phyloP scores from a whole-genome alignment of 2,329 filamentous ascomycete species.

The Curvularia spicifera region DNA sequence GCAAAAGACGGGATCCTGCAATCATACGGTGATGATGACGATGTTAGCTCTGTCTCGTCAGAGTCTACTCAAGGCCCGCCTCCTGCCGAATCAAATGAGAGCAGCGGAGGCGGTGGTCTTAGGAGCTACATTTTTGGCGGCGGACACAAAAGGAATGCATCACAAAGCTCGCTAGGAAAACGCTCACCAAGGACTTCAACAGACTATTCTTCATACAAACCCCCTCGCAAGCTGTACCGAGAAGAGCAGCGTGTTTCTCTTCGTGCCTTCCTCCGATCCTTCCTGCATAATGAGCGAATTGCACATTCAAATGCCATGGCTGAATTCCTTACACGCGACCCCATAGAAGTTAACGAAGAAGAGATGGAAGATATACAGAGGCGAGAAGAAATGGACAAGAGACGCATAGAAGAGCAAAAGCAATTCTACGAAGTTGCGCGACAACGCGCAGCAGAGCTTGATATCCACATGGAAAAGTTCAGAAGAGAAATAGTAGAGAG shows the following conservation, averaged over 20 bases:
- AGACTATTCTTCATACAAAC: conserved; percentile 40
- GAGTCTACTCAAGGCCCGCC: conserved; percentile 69
- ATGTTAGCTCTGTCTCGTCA: conserved; percentile 81
- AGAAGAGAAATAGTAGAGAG: conserved; percentile 70
- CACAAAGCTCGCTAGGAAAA: conserved; percentile 47
- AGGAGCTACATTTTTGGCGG: conserved; percentile 53
- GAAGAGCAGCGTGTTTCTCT: conserved; percentile 92
- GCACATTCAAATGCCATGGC: conserved; percentile 82
- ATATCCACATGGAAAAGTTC: conserved; percentile 95
- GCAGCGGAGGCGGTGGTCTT: conserved; percentile 50
- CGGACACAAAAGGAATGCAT: conserved; percentile 51
- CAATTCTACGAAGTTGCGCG: conserved; percentile 95
- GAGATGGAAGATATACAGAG: conserved; percentile 81
- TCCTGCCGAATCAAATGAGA: conserved; percentile 44
- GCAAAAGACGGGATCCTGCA: conserved; percentile 73
- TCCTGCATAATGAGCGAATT: conserved; percentile 83
- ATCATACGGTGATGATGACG: conserved; percentile 66
- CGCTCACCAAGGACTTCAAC: conserved; percentile 44
- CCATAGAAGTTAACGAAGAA: conserved; percentile 77
- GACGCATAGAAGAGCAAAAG: conserved; percentile 88
- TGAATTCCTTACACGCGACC: conserved; percentile 79
- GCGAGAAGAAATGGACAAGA: conserved; percentile 83
- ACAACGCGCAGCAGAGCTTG: conserved; percentile 86
- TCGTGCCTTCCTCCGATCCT: conserved; percentile 84
- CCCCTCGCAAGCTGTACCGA: conserved; percentile 71